Conservation (phyloP, 2,329 filamentous ascomycete species). For the Westerdykella sp. region DNA sequence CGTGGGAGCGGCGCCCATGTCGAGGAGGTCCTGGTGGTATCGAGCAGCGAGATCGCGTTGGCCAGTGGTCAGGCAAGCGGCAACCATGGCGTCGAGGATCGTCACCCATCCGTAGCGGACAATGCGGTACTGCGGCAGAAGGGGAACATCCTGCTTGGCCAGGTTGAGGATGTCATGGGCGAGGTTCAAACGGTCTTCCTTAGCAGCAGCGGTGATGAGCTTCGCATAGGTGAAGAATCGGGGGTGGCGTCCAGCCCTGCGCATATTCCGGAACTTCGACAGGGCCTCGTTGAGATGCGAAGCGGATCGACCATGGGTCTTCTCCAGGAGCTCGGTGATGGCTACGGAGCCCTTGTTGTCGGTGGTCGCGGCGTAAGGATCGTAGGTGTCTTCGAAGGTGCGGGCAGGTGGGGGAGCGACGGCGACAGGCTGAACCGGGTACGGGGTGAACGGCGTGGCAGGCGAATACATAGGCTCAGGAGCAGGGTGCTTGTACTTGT, state of each 20-base stretch:
- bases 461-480: conserved; percentile 42
- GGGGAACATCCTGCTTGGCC: conserved; percentile 82
- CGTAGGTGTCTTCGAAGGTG: conserved; percentile 73
- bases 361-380: conserved; percentile 83
- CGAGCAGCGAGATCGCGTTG: conserved; percentile 75
- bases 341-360: conserved; percentile 90
- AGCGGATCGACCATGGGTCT: conserved; percentile 64
- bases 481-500: conserved; percentile 49
- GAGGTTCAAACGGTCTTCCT: conserved; percentile 72
- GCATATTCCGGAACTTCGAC: conserved; percentile 83
- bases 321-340: conserved; percentile 86
- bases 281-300: conserved; percentile 74
- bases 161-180: conserved; percentile 84
- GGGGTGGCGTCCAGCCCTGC: conserved; percentile 82
- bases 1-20: conserved; percentile 85
- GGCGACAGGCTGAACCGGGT: conserved; percentile 38
- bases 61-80: conserved; percentile 77
- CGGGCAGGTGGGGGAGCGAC: conserved; percentile 44
- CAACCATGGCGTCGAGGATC: conserved; percentile 94
- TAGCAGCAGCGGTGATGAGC: conserved; percentile 82
- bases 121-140: conserved; percentile 73
- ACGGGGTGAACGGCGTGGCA: conserved; percentile 44
- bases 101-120: conserved; percentile 95
- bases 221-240: conserved; percentile 97
- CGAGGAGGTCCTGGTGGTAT: conserved; percentile 84